Evolutionary conservation across 441 rosid genomes (phyloP).

Genomic region (Populus hybrid): DNA sequence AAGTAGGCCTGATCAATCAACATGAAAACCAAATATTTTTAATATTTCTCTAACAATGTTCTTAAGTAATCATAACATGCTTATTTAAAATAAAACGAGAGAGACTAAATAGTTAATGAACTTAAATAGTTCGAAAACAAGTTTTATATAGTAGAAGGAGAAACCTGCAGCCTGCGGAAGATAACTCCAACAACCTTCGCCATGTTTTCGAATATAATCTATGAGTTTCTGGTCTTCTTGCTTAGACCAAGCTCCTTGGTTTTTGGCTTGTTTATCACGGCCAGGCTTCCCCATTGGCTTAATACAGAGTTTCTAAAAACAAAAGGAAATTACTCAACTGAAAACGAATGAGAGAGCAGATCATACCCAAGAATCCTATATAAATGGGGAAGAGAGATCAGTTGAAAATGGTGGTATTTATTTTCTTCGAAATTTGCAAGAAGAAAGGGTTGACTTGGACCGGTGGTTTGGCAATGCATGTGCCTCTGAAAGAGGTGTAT

Average conservation of each 20-base stretch:
- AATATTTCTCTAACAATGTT: neutral
- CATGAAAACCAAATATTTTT: neutral
- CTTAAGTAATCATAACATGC: neutral
- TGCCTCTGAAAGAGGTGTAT: neutral
- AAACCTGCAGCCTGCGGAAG: slow-evolving; percentile 63
- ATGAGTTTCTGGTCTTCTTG: slow-evolving; percentile 69
- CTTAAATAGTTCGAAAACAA: neutral
- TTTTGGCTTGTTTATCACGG: slow-evolving; percentile 52
- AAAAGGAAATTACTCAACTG: neutral
- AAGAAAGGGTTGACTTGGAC: slow-evolving; percentile 62
- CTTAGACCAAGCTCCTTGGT: slow-evolving; percentile 71
- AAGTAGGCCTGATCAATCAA: slow-evolving; percentile 40
- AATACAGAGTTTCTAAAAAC: too few species aligned
- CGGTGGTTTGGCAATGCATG: slow-evolving; percentile 59
- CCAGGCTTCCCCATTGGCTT: slow-evolving; percentile 59
- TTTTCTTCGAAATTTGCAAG: neutral
- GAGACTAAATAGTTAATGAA: neutral
- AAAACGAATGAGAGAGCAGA: neutral
- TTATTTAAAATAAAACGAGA: neutral
- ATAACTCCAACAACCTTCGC: slow-evolving; percentile 68
- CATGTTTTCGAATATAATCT: slow-evolving; percentile 53
- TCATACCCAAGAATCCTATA: neutral
- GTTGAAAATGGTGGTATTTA: neutral
- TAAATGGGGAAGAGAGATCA: neutral
- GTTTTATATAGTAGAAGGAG: neutral